phyloP scores from a whole-genome alignment of 306 rosid genomes.

The Datisca glomerata region DNA sequence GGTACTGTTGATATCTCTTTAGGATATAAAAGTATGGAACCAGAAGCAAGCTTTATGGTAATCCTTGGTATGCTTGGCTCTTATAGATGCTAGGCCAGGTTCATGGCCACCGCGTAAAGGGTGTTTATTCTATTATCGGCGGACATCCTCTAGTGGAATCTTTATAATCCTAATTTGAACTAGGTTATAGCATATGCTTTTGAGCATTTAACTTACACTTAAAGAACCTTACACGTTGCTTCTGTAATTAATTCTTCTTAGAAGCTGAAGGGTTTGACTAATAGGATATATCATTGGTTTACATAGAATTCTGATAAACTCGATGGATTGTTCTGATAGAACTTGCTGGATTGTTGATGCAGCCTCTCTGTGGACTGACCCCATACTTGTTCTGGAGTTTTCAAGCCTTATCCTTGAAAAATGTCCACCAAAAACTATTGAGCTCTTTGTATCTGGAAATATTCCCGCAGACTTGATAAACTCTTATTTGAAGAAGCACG shows the following conservation, averaged over 20 bases:
- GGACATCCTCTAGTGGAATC: too few relatives aligned
- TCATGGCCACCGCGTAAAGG: too few relatives aligned
- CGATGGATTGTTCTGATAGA: constrained; percentile 19
- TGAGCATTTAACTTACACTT: too few relatives aligned
- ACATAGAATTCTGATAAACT: background rate
- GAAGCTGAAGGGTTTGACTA: background rate
- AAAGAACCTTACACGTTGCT: too few relatives aligned
- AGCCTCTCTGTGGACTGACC: constrained; percentile 89
- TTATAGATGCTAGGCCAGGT: too few relatives aligned
- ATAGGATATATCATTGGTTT: background rate
- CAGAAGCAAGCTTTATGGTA: constrained; percentile 13
- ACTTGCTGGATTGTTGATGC: too few relatives aligned
- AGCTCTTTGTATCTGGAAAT: constrained; percentile 88
- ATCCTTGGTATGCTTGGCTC: too few relatives aligned
- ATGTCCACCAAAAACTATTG: constrained; percentile 89
- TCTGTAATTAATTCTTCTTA: too few relatives aligned
- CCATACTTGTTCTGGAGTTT: constrained; percentile 88
- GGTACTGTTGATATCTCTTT: too few relatives aligned
- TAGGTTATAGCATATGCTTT: too few relatives aligned
- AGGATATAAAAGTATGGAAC: constrained; percentile 7
- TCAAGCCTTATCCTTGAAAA: constrained; percentile 95
- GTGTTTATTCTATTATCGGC: too few relatives aligned
- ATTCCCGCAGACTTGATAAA: constrained; percentile 96
- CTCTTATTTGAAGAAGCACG: constrained; percentile 92
- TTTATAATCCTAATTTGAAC: too few relatives aligned